phyloP scores from a whole-genome alignment of 257 asterid species.

The Jasminum sambac region DNA sequence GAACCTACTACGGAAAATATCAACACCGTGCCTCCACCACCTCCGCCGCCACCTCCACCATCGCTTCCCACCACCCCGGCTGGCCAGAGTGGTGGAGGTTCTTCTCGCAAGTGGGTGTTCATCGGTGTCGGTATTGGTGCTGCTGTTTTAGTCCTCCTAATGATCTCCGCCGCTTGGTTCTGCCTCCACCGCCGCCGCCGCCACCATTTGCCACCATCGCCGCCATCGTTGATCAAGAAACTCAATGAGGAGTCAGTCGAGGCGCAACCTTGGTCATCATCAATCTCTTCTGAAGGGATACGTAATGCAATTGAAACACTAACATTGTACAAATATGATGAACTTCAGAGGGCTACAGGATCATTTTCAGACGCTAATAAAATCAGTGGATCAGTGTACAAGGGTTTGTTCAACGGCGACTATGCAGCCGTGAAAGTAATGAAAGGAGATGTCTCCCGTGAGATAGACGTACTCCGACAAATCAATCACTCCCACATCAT shows the following conservation, averaged over 20 bases:
- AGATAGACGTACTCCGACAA: slow-evolving; percentile 47
- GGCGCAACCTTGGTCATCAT: slow-evolving; percentile 24
- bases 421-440: slow-evolving; percentile 53
- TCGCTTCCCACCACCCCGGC: not conserved
- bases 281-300: slow-evolving; percentile 35
- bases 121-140: slow-evolving; percentile 54
- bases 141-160: slow-evolving; percentile 28
- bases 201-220: slow-evolving; percentile 23
- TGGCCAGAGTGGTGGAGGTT: not conserved
- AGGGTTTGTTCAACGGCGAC: slow-evolving; percentile 54
- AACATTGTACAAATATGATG: slow-evolving; percentile 46
- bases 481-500: slow-evolving; percentile 53
- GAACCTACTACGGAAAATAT: slow-evolving; percentile 31
- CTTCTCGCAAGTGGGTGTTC: slow-evolving; percentile 42
- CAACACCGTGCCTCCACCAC: slow-evolving; percentile 17
- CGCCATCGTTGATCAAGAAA: slow-evolving; percentile 14
- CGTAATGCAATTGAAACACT: slow-evolving; percentile 42
- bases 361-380: slow-evolving; percentile 43
- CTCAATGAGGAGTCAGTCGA: slow-evolving; percentile 22
- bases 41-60: slow-evolving; percentile 29
- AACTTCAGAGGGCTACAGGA: slow-evolving; percentile 48
- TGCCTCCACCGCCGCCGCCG: slow-evolving; percentile 22
- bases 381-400: slow-evolving; percentile 47
- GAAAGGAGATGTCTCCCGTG: slow-evolving; percentile 51
- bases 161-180: slow-evolving; percentile 25